Conservation (phyloP, 129 eudicot species). For the Apium graveolens region DNA sequence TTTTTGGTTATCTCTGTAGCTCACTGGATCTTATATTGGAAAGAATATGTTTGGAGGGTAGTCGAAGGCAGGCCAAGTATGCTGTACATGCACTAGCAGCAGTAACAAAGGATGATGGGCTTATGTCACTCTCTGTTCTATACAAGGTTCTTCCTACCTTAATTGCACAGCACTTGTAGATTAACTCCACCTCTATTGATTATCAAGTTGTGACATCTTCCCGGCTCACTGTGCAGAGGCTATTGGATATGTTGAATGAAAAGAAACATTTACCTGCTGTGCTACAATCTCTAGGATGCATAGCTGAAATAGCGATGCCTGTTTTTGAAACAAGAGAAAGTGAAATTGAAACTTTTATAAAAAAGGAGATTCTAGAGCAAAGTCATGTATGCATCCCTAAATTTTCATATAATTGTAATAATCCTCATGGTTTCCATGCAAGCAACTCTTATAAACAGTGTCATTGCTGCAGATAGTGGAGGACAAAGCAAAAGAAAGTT, state of each 20-base stretch:
- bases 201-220: slow-evolving; percentile 8
- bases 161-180: slow-evolving; percentile 3
- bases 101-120: slow-evolving; percentile 92
- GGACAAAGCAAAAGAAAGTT: slow-evolving; percentile 39
- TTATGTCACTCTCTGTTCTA: slow-evolving; percentile 87
- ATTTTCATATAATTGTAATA: slow-evolving; percentile 9
- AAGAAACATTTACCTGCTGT: slow-evolving; percentile 81
- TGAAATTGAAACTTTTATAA: slow-evolving; percentile 65
- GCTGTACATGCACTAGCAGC: slow-evolving; percentile 93
- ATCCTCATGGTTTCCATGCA: slow-evolving; percentile 3
- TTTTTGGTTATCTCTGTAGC: slow-evolving; percentile 33
- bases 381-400: slow-evolving; percentile 45
- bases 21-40: slow-evolving; percentile 87
- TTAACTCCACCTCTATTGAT: slow-evolving; percentile 9
- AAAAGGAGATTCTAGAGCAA: slow-evolving; percentile 47
- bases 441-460: slow-evolving; percentile 7
- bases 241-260: slow-evolving; percentile 79
- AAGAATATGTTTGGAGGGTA: slow-evolving; percentile 88
- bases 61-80: slow-evolving; percentile 88
- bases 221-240: slow-evolving; percentile 46
- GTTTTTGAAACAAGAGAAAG: slow-evolving; percentile 92
- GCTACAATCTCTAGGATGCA: slow-evolving; percentile 90
- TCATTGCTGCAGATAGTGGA: slow-evolving; percentile 45
- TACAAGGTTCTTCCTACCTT: slow-evolving; percentile 52
- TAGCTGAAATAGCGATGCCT: slow-evolving; percentile 89